phyloP scores from a whole-genome alignment of 2,329 filamentous ascomycete genomes.

The Chalara sp. region DNA sequence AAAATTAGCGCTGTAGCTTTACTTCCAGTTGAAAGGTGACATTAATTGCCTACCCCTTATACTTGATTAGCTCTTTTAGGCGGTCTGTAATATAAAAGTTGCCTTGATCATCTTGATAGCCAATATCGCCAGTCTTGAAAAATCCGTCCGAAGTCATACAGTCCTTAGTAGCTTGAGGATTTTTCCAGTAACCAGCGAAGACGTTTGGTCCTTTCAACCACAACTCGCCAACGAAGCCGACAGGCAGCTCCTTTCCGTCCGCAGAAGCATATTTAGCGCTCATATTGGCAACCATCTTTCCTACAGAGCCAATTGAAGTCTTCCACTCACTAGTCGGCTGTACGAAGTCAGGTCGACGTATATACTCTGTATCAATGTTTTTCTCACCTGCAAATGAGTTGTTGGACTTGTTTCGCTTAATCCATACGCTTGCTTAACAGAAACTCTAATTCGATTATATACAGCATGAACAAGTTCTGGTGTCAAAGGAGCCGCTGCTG shows the following conservation, averaged over 20 bases:
- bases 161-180: conserved; percentile 58
- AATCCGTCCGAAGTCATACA: conserved; percentile 68
- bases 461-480: conserved; percentile 69
- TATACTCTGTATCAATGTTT: no score
- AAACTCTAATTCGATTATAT: conserved; percentile 63
- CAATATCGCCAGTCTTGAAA: conserved; percentile 76
- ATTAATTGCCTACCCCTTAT: conserved; percentile 30
- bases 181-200: conserved; percentile 50
- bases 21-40: no score
- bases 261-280: conserved; percentile 5
- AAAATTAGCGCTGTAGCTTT: no score
- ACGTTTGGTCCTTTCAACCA: conserved; percentile 59
- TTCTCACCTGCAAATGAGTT: conserved; percentile 46
- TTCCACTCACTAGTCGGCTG: no score
- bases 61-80: conserved; percentile 58
- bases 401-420: conserved; percentile 78
- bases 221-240: conserved; percentile 58
- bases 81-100: conserved; percentile 87
- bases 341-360: no score
- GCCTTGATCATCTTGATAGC: conserved; percentile 64
- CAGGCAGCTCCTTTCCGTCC: conserved; percentile 18
- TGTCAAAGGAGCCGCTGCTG: conserved; percentile 75
- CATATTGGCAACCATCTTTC: conserved; percentile 6
- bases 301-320: conserved; percentile 1
- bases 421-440: conserved; percentile 85